phyloP scores from a whole-genome alignment of 371 early-diverging fungal genomes.

The Mortierella sp. region DNA sequence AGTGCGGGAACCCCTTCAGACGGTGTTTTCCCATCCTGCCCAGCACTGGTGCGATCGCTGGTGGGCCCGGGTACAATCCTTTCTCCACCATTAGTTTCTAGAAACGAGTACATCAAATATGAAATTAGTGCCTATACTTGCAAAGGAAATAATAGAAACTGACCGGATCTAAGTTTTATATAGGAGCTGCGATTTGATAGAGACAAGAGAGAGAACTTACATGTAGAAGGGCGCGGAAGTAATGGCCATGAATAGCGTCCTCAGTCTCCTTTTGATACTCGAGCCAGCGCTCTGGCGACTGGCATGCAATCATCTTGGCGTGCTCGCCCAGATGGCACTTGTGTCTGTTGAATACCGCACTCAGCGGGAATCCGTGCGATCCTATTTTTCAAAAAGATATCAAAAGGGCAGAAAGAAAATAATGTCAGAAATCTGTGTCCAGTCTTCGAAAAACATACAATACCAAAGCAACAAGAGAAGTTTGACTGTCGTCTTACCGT shows the following conservation, averaged over 20 bases:
- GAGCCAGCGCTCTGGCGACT: slow-evolving; percentile 85
- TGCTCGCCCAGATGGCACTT: slow-evolving; percentile 72
- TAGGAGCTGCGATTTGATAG: too few species aligned
- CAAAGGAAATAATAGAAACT: neutral
- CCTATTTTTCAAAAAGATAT: neutral
- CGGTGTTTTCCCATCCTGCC: slow-evolving; percentile 73
- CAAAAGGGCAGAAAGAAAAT: neutral
- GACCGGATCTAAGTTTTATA: neutral
- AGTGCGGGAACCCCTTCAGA: slow-evolving; percentile 45
- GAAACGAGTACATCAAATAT: neutral
- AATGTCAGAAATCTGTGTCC: too few species aligned
- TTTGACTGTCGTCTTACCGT: slow-evolving; percentile 60
- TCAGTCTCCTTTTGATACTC: slow-evolving; percentile 65
- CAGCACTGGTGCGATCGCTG: slow-evolving; percentile 66
- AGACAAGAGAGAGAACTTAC: slow-evolving; percentile 16
- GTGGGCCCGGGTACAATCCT: slow-evolving; percentile 64
- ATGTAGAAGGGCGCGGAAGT: slow-evolving; percentile 78
- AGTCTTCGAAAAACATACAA: too few species aligned
- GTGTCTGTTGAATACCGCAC: slow-evolving; percentile 47
- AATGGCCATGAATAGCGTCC: slow-evolving; percentile 78
- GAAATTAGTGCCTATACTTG: neutral
- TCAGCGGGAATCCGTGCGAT: slow-evolving; percentile 47
- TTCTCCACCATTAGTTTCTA: slow-evolving; percentile 68
- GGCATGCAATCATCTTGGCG: slow-evolving; percentile 87
- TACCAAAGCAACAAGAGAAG: neutral